A percentile compares a stretch with the other conserved stretches of the same genome.
Conservation (phyloP, 768 basidiomycete species). For the Termitomyces sp. region DNA sequence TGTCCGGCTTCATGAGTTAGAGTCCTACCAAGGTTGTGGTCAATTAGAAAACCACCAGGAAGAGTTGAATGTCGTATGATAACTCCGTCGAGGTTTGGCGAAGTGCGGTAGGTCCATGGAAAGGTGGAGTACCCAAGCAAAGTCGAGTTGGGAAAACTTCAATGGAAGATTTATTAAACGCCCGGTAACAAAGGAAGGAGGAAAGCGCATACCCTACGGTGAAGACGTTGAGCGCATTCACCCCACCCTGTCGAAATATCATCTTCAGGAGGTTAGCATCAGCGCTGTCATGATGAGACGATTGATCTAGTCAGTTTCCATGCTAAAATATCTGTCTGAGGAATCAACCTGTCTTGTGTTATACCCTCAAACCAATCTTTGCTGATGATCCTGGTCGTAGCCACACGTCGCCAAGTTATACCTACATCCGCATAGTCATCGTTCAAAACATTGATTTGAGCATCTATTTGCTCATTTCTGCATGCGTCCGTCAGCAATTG, state of each 20-base stretch:
- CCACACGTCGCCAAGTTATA: neutral
- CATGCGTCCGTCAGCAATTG: neutral
- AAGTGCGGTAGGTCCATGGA: neutral
- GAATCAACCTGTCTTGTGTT: neutral
- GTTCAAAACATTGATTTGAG: neutral
- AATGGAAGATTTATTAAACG: neutral
- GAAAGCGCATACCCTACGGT: neutral
- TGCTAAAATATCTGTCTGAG: neutral
- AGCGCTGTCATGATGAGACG: neutral
- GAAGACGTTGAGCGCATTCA: neutral
- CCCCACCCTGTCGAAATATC: neutral
- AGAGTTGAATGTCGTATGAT: neutral
- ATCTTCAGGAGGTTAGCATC: neutral
- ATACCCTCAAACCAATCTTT: neutral
- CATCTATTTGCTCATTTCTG: neutral
- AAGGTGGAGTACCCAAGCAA: neutral
- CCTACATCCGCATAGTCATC: neutral
- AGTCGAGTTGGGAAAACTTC: neutral
- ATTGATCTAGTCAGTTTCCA: neutral
- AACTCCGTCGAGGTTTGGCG: neutral
- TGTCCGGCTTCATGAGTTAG: constrained; percentile 37
- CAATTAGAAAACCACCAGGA: neutral
- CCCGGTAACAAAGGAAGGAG: neutral
- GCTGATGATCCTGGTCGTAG: neutral
- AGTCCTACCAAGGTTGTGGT: constrained; percentile 28